Percentiles rank a stretch among this genome's conserved stretches.
These are phyloP conservation scores for Neurospora sp. DNA, from an alignment of 2,329 filamentous ascomycete genomes.

Conservation along the genomic window DNA sequence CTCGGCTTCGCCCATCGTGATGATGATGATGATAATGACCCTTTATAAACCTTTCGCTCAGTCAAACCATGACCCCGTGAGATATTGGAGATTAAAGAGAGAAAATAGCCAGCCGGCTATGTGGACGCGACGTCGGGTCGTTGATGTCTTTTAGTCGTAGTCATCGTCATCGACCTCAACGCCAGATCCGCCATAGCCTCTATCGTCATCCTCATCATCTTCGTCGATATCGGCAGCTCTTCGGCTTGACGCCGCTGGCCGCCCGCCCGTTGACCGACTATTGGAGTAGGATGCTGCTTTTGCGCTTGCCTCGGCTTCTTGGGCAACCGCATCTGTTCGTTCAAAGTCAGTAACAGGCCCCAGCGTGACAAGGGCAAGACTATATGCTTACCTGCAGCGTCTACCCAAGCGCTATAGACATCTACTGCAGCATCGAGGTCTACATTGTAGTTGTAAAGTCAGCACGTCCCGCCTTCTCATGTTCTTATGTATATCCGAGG, in stretches of 20 bases:
- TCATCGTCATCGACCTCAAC: constrained; percentile 43
- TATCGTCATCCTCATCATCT: constrained; percentile 41
- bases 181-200: constrained; percentile 39
- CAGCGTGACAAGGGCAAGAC: neutral
- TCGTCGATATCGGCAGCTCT: constrained; percentile 15
- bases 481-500: neutral
- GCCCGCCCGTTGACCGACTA: constrained; percentile 3
- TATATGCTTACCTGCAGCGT: constrained; percentile 53
- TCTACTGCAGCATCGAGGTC: constrained; percentile 87
- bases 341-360: neutral
- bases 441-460: constrained; percentile 25
- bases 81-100: neutral
- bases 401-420: constrained; percentile 97
- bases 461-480: neutral
- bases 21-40: neutral
- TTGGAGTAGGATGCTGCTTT: constrained; percentile 1
- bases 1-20: neutral
- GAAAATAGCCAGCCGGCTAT: neutral
- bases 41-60: neutral
- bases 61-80: neutral
- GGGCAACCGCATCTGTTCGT: constrained; percentile 20
- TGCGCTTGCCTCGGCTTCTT: constrained; percentile 7
- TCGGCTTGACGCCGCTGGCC: constrained; percentile 7
- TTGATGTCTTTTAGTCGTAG: constrained; percentile 35
- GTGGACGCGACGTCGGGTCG: neutral